These are phyloP conservation scores for Talaromyces sp. DNA, from an alignment of 2,329 filamentous ascomycete species.

Conservation along the genomic window DNA sequence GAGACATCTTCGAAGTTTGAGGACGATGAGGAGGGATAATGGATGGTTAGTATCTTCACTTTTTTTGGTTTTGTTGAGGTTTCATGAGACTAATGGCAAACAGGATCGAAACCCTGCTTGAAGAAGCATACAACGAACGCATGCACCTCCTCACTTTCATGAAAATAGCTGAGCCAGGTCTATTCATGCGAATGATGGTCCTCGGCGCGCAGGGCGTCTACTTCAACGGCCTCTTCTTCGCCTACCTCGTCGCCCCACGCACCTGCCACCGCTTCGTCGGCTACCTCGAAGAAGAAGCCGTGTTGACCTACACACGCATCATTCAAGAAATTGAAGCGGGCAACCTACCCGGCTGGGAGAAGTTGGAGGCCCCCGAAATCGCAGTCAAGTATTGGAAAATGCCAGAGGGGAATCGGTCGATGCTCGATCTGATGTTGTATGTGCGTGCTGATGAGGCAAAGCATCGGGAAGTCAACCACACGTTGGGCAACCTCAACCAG, in stretches of 20 bases:
- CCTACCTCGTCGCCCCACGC: constrained; percentile 80
- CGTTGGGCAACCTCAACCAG: constrained; percentile 81
- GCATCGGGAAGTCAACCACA: constrained; percentile 94
- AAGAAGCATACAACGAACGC: constrained; percentile 87
- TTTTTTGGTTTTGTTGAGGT: too few species aligned
- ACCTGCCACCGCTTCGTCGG: constrained; percentile 94
- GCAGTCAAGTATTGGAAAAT: constrained; percentile 92
- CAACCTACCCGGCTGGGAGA: constrained; percentile 76
- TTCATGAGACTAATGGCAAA: not conserved
- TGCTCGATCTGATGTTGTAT: constrained; percentile 84
- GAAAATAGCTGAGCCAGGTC: constrained; percentile 80
- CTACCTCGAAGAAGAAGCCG: constrained; percentile 95
- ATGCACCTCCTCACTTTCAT: constrained; percentile 94
- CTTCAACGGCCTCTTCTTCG: constrained; percentile 89
- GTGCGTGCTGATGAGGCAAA: constrained; percentile 86
- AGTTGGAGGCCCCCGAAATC: constrained; percentile 78
- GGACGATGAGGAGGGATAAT: constrained; percentile 85
- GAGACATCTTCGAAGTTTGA: constrained; percentile 77
- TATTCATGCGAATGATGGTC: constrained; percentile 90
- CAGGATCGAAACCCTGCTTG: constrained; percentile 85
- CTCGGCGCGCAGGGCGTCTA: constrained; percentile 92
- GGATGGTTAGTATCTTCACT: constrained; percentile 59
- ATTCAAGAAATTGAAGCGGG: constrained; percentile 83
- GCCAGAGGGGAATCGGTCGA: constrained; percentile 75
- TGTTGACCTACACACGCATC: constrained; percentile 88